Conservation (phyloP, 352 stramenopile genomes). For the Pythium biforme region DNA sequence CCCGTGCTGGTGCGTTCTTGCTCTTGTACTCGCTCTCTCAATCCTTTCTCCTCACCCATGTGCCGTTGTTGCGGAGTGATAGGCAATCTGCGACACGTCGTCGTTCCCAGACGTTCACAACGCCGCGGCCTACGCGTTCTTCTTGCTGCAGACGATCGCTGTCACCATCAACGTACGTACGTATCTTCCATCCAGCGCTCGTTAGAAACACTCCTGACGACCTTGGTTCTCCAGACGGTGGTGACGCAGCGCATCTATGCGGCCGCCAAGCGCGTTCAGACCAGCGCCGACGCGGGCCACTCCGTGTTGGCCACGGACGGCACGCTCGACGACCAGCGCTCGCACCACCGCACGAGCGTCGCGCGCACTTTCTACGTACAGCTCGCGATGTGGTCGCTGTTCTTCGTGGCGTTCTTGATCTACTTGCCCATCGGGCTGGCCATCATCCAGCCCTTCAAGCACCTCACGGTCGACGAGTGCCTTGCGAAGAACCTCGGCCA, state of each 20-base stretch:
- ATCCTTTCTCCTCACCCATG: too few species aligned
- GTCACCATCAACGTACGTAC: conserved; percentile 52
- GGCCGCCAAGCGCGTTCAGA: conserved; percentile 22
- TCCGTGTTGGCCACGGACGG: conserved; percentile 10
- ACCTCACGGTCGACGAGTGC: conserved; percentile 51
- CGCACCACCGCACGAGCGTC: conserved; percentile 24
- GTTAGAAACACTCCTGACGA: too few species aligned
- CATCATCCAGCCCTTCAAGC: conserved; percentile 37
- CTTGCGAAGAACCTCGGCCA: conserved; percentile 47
- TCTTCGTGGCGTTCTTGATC: conserved; percentile 63
- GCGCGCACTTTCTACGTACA: conserved; percentile 40
- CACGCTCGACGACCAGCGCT: conserved; percentile 24
- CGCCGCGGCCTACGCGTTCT: conserved; percentile 60
- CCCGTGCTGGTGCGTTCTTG: conserved; percentile 36
- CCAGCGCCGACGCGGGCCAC: background rate
- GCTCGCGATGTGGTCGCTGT: conserved; percentile 40
- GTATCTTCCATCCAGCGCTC: background rate
- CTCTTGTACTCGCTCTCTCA: background rate
- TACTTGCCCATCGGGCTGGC: conserved; percentile 60
- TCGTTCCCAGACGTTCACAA: conserved; percentile 54
- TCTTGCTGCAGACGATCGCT: conserved; percentile 53
- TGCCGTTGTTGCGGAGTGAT: too few species aligned
- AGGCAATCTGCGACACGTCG: conserved; percentile 60
- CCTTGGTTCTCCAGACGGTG: conserved; percentile 22
- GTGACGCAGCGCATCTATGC: conserved; percentile 26